A percentile compares a stretch with the other conserved stretches of the same genome.
Conservation (phyloP, 805 yeast species). For the Kazachstania kunashirensis region DNA sequence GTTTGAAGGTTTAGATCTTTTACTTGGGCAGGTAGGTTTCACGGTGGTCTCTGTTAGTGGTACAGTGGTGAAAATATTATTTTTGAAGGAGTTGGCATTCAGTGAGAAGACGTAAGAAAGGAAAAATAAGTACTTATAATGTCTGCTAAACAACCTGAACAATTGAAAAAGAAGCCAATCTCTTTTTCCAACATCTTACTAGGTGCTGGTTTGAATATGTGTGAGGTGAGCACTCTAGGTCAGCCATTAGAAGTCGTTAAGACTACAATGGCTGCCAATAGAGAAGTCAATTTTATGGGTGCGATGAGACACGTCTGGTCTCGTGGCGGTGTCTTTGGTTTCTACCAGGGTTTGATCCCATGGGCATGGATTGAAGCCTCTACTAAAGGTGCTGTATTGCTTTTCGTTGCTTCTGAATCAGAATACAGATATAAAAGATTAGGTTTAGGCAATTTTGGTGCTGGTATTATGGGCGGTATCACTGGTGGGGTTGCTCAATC, state of each 20-base stretch:
- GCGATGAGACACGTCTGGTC: slow-evolving; percentile 76
- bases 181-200: slow-evolving; percentile 80
- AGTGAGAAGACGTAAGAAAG: too few relatives aligned
- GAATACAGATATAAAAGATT: slow-evolving; percentile 62
- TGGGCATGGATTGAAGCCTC: slow-evolving; percentile 99
- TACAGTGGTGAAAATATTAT: too few relatives aligned
- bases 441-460: slow-evolving; percentile 61
- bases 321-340: slow-evolving; percentile 86
- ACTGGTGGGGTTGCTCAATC: slow-evolving; percentile 96
- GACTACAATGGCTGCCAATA: slow-evolving; percentile 97
- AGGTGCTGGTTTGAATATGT: slow-evolving; percentile 88
- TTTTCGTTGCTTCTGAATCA: slow-evolving; percentile 87
- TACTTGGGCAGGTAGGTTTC: too few relatives aligned
- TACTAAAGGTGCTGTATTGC: slow-evolving; percentile 94
- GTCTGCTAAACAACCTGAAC: slow-evolving; percentile 3
- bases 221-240: slow-evolving; percentile 89
- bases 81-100: too few relatives aligned
- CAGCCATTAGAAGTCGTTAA: slow-evolving; percentile 94
- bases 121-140: too few relatives aligned
- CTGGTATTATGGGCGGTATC: slow-evolving; percentile 95
- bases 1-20: too few relatives aligned
- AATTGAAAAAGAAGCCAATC: slow-evolving; percentile 64
- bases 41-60: too few relatives aligned
- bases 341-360: slow-evolving; percentile 95
- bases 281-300: slow-evolving; percentile 55